A percentile compares a stretch with the other conserved stretches of the same genome.
Conservation (phyloP, 208 protist genomes). For the Leishmania martiniquensis region DNA sequence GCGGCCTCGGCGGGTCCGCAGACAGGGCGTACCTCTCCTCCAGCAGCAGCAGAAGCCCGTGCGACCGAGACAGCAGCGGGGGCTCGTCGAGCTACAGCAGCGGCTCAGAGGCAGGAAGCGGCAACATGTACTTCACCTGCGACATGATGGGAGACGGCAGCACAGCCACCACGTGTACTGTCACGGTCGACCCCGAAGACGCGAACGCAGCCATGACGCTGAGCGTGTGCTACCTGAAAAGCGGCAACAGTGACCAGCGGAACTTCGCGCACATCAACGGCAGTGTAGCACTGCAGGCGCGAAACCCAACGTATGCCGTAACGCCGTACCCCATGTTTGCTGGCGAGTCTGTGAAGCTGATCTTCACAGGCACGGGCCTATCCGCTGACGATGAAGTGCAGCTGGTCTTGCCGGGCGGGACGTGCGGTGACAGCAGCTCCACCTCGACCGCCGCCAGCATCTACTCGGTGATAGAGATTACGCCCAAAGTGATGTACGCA, state of each 20-base stretch:
- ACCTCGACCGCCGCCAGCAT: slow-evolving; percentile 38
- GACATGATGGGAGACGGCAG: slow-evolving; percentile 36
- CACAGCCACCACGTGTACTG: slow-evolving; percentile 51
- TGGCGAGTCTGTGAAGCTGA: slow-evolving; percentile 59
- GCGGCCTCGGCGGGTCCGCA: slow-evolving; percentile 43
- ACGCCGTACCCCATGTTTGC: slow-evolving; percentile 62
- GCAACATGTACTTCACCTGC: slow-evolving; percentile 40
- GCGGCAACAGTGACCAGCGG: slow-evolving; percentile 18
- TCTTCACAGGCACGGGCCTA: slow-evolving; percentile 63
- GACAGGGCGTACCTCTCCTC: slow-evolving; percentile 77
- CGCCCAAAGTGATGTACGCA: slow-evolving; percentile 40
- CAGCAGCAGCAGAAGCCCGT: slow-evolving; percentile 36
- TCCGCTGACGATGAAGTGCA: slow-evolving; percentile 50
- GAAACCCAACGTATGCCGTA: slow-evolving; percentile 81
- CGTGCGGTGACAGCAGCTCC: slow-evolving; percentile 30
- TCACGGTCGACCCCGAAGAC: slow-evolving; percentile 55
- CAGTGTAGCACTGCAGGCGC: slow-evolving; percentile 43
- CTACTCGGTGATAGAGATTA: slow-evolving; percentile 39
- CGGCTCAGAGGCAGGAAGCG: background rate
- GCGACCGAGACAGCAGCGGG: slow-evolving; percentile 6
- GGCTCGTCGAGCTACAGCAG: background rate
- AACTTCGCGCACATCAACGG: slow-evolving; percentile 71
- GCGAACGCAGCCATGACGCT: slow-evolving; percentile 54
- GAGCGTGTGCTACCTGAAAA: slow-evolving; percentile 79
- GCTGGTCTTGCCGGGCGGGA: slow-evolving; percentile 41